Evolutionary conservation across 345 rosid genomes (phyloP), one percentile per base, ranked within the genome.

Genomic region (Isatis tinctoria): DNA sequence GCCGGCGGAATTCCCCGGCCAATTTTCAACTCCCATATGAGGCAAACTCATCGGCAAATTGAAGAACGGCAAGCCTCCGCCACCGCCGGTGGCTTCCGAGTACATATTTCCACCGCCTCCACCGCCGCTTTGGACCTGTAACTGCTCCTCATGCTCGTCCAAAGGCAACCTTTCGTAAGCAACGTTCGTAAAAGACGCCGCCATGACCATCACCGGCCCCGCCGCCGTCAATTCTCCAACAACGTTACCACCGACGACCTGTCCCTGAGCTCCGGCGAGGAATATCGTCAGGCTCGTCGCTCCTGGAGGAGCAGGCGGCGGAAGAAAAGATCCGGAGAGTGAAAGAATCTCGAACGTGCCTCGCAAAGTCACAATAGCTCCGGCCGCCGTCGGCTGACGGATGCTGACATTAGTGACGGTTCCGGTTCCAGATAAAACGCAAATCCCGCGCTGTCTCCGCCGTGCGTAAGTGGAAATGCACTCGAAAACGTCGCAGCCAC

Each of bases 301-400:
- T 4, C 96, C 96, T 0, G 97, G 97, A 3, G 98, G 98, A 27
- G 98, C 97, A 6, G 98, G 98, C 6, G 96, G 96, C 0, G 98
- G 98, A 60, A 94, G 78, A 78, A 94, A 94, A 22, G 98, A 90
- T 14, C 98, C 98, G 0, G 96, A 79, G 12, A 94, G 82, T 4
- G 98, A 94, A 60, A 94, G 79, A 75, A 94, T 94, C 85, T 94
- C 98, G 63, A 94, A 94, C 61, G 93, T 90, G 2, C 98, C 98
- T 4, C 89, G 96, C 16, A 94, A 86, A 8, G 91, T 88, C 10
- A 91, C 86, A 1, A 94, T 67, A 16, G 97, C 83, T 56, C 96
- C 98, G 0, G 89, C 86, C 1, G 93, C 91, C 0, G 97, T 88
- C 0, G 98, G 95, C 68, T 94, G 98, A 39, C 98, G 72, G 72